These are phyloP conservation scores for Sporothrix brunneoviolacea DNA, from an alignment of 2,329 filamentous ascomycete species.

Conservation along the genomic window DNA sequence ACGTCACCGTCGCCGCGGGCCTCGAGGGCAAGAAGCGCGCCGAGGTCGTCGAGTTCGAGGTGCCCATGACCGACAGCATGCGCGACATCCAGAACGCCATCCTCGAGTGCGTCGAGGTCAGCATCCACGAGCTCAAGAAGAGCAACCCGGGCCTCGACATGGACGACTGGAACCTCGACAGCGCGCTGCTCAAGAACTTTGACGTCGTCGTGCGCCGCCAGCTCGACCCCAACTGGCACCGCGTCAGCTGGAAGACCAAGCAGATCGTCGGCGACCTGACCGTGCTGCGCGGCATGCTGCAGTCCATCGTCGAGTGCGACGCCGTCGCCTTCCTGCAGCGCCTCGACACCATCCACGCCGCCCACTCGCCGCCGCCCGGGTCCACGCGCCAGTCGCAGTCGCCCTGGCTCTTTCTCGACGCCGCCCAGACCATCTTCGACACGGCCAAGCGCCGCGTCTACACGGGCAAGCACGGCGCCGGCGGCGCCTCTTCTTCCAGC, in stretches of 20 bases:
- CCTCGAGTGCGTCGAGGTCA: conserved; percentile 92
- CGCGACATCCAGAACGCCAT: conserved; percentile 87
- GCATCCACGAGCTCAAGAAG: conserved; percentile 89
- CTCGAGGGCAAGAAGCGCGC: conserved; percentile 88
- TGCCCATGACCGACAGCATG: conserved; percentile 95
- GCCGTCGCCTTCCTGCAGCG: conserved; percentile 88
- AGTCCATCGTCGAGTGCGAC: conserved; percentile 77
- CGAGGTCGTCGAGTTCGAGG: conserved; percentile 93
- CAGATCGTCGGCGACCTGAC: conserved; percentile 89
- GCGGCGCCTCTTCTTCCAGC: conserved; percentile 39
- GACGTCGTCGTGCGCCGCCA: conserved; percentile 83
- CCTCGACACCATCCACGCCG: conserved; percentile 86
- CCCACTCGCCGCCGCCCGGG: conserved; percentile 80
- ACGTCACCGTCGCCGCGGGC: conserved; percentile 80
- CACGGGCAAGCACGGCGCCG: conserved; percentile 48
- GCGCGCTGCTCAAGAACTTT: conserved; percentile 85
- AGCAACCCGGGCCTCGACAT: conserved; percentile 84
- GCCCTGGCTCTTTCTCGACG: conserved; percentile 93
- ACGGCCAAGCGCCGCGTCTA: conserved; percentile 86
- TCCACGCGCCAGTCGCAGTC: conserved; percentile 84
- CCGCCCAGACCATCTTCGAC: conserved; percentile 88
- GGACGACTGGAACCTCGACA: conserved; percentile 95
- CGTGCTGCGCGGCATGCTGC: conserved; percentile 74
- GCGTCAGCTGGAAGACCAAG: conserved; percentile 88
- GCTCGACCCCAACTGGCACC: conserved; percentile 93